These are phyloP conservation scores for Microascus cirrosus DNA, from an alignment of 2,329 filamentous ascomycete genomes.

Conservation along the genomic window DNA sequence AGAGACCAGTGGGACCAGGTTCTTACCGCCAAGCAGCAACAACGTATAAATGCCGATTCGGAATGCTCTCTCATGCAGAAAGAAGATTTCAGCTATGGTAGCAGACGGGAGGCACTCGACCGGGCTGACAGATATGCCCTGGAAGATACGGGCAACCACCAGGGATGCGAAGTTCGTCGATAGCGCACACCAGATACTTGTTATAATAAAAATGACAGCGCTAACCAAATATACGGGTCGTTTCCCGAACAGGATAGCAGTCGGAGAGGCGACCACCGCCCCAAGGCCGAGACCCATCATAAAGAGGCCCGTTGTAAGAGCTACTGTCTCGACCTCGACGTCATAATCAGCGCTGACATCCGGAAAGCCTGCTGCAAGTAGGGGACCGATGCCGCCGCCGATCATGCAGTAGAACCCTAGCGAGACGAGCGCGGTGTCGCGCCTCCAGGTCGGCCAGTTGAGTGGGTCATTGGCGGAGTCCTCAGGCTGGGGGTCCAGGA, in stretches of 20 bases:
- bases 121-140: conserved; percentile 78
- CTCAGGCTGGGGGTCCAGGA: conserved; percentile 85
- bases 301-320: conserved; percentile 81
- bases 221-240: conserved; percentile 78
- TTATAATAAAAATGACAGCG: conserved; percentile 62
- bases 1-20: conserved; percentile 76
- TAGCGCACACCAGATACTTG: conserved; percentile 75
- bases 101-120: conserved; percentile 89
- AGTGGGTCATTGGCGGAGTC: conserved; percentile 84
- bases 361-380: conserved; percentile 82
- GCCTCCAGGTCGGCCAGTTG: conserved; percentile 77
- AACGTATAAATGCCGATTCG: conserved; percentile 89
- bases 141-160: conserved; percentile 71
- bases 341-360: conserved; percentile 57
- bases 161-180: conserved; percentile 73
- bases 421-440: conserved; percentile 69
- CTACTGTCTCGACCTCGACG: conserved; percentile 60
- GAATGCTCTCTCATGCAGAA: conserved; percentile 86
- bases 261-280: conserved; percentile 75
- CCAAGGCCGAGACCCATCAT: conserved; percentile 90
- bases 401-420: conserved; percentile 89
- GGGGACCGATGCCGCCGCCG: conserved; percentile 82
- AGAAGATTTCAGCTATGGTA: conserved; percentile 93
- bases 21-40: conserved; percentile 81
- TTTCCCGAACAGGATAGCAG: conserved; percentile 84